Evolutionary conservation across 73 alveolate species (phyloP), one percentile per base, ranked within the genome.

Genomic region (Blepharisma stoltei): DNA sequence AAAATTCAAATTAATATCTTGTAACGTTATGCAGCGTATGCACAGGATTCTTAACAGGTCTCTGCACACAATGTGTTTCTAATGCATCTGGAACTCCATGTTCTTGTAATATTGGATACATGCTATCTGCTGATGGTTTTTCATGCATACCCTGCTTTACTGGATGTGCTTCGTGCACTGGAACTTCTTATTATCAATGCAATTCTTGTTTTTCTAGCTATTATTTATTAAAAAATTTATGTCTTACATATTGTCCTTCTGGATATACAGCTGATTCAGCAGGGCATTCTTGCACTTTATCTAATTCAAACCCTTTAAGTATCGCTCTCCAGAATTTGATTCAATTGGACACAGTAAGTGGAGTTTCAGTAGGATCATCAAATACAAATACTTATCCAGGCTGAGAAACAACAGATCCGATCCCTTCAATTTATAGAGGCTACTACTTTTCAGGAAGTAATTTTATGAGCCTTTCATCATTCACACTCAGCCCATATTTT

Each of bases 1-100:
- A n/a, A n/a, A n/a, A n/a, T n/a, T n/a, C n/a, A n/a, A n/a, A n/a
- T n/a, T n/a, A n/a, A n/a, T n/a, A n/a, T n/a, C n/a, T n/a, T n/a
- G n/a, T n/a, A n/a, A n/a, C n/a, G n/a, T n/a, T n/a, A n/a, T n/a
- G n/a, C n/a, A n/a, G n/a, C n/a, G n/a, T n/a, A n/a, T n/a, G n/a
- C n/a, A n/a, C n/a, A n/a, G n/a, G n/a, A n/a, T n/a, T n/a, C n/a
- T n/a, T n/a, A n/a, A n/a, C n/a, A n/a, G n/a, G n/a, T n/a, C n/a
- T n/a, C n/a, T n/a, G n/a, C n/a, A n/a, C n/a, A n/a, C n/a, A n/a
- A n/a, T n/a, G n/a, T n/a, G n/a, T n/a, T n/a, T n/a, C n/a, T n/a
- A n/a, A n/a, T n/a, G 71, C 71, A 6, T 55, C 71, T 55, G 71
- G 71, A 20, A 37, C 38, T 20, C 73, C 73, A 8, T 60, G 73